Base-by-base conservation (phyloP, 768 basidiomycete species). In the Panellus pusillus region DNA sequence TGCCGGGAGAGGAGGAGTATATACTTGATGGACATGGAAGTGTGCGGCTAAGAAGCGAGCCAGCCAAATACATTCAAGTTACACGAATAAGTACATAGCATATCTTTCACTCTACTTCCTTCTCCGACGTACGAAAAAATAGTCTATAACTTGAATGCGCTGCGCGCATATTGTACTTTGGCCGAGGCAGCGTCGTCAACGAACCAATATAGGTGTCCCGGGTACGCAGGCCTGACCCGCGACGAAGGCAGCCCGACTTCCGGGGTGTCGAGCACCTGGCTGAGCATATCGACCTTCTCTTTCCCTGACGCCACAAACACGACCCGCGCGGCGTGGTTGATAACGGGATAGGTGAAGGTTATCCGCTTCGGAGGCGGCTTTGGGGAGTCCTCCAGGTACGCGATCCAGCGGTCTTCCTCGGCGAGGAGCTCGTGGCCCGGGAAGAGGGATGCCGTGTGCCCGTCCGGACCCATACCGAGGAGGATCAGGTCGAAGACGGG, bases 381-480 rank as follows among this genome's bases (percentile, higher is more conserved):
- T 19, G 97, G 97, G 36, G 89, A 89, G 74, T 98, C 93, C 17
- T 90, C 85, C 64, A 99, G 76, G 70, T 84, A 89, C 1, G 95
- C 96, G 19, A 99, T 91, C 97, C 97, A 99, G 55, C 91, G 82
- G 69, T 93, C 92, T 45, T 78, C 81, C 72, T 97, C 96, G n/a
- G 72, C 56, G 44, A 99, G 80, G 36, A 98, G 80, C 19, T 73
- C 70, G 66, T 98, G 96, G n/a, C 80, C 89, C 9, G 97, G 97
- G 83, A 99, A 99, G 61, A 99, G 86, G 7, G 91, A 94, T 57
- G 89, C 93, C 38, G 96, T 98, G 77, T 99, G 97, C n/a, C 96
- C 96, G 68, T 98, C 97, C 6, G 91, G 91, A 28, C 97, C 97
- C 81, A 95, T 86, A 44, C 97, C 97, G 47, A 99, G 87, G 40